phyloP scores from a whole-genome alignment of 1,139 yeast species.

The Protomyces lactucae-debilis region DNA sequence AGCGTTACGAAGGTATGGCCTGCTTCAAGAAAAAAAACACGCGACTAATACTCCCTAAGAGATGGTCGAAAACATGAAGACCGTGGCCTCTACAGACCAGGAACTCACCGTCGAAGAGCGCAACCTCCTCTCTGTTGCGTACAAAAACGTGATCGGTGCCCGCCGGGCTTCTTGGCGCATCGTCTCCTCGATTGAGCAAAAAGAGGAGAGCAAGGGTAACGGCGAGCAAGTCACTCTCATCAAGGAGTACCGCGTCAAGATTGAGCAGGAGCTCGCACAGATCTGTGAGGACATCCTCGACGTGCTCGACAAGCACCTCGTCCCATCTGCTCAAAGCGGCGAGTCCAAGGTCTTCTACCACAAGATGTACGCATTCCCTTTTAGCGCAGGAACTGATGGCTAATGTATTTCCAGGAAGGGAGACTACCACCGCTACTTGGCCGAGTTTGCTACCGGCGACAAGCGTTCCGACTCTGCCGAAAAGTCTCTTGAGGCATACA shows the following conservation, averaged over 20 bases:
- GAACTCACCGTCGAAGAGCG: constrained; percentile 97
- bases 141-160: constrained; percentile 97
- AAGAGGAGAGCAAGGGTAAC: constrained; percentile 94
- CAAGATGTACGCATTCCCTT: constrained; percentile 56
- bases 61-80: constrained; percentile 91
- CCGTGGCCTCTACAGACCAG: constrained; percentile 92
- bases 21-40: background rate
- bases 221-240: constrained; percentile 81
- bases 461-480: constrained; percentile 92
- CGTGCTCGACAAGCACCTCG: constrained; percentile 82
- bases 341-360: constrained; percentile 97
- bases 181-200: constrained; percentile 94
- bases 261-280: constrained; percentile 86
- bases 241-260: constrained; percentile 90
- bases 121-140: constrained; percentile 87
- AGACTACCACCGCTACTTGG: constrained; percentile 98
- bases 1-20: constrained; percentile 93
- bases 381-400: background rate
- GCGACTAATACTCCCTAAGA: constrained; percentile 26
- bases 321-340: constrained; percentile 91
- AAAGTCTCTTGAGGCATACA: constrained; percentile 88
- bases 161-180: constrained; percentile 99
- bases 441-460: constrained; percentile 89
- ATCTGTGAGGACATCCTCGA: constrained; percentile 90
- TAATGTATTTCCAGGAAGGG: constrained; percentile 52